Base-by-base conservation (phyloP, 2,329 filamentous ascomycete species). In the Trichophyton rubrum region DNA sequence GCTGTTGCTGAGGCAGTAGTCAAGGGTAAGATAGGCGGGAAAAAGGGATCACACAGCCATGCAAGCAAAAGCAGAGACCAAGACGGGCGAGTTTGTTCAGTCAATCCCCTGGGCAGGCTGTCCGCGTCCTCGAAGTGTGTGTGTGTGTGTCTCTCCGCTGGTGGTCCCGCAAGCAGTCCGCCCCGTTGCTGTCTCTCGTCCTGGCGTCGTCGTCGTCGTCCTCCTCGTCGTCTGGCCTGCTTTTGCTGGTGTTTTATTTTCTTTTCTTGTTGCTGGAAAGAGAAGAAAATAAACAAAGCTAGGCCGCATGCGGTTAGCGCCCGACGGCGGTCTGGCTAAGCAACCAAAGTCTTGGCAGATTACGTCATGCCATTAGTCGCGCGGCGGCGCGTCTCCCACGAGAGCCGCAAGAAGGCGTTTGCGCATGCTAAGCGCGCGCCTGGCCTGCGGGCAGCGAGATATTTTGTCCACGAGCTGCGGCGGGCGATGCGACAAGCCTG, bases 221-320 rank as follows among this genome's bases (percentile, higher is more conserved):
- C 2, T 30, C 15, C 2, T 51, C 11, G 8, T 30, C 30, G 11
- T 33, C 27, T 30, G 6, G 27, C 27, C 7, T 4, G 24, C 24
- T 27, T 30, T n/a, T 27, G 15, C 27, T 33, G 30, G 45, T 35
- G 45, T 62, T 55, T 60, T 60, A 30, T 30, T 30, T 57, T 57
- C 11, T 57, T 57, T 43, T 55, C n/a, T 55, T 38, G 51, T 55
- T 57, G 55, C 41, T 24, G 40, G 35, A 24, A n/a, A 35, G 27
- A 35, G 27, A 56, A 56, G 55, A 57, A 57, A 57, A 57, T 65
- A 65, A 66, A 66, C 61, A 65, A 65, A 65, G 64, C 64, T 65
- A 66, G 61, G 56, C 61, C 51, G 15, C 20, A 60, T 49, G 8
- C 5, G 61, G 63, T 6, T 53, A 66, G 59, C 62, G 47, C 51